Evolutionary conservation across 345 rosid genomes (phyloP), one percentile per base, ranked within the genome.

Genomic region (Pseudoturritis turrita): DNA sequence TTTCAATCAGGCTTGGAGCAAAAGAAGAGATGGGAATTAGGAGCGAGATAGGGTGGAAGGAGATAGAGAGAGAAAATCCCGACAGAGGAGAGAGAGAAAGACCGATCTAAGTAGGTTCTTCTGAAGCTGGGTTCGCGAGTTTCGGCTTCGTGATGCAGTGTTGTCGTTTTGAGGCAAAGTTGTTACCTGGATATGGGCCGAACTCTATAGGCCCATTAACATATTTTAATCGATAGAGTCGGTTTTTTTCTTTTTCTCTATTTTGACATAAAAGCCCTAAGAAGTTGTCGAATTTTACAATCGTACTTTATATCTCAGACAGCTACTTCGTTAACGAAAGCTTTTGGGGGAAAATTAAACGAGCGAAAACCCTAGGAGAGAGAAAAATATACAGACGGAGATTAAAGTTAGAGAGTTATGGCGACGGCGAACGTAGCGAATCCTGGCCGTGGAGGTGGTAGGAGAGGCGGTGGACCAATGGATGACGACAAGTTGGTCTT

Each of bases 401-500:
- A 39, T 13, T 14, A 0, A 5, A 68, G 18, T 2, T 5, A 23
- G 62, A 17, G 22, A 61, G 33, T 6, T 4, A 78, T 78, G 81
- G 81, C 77, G 54, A 36, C 77, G 52, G 71, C 74, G 35, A 44
- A 18, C 28, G 63, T 54, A 47, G 70, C 71, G 55, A 74, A 78
- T 78, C 53, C 78, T n/a, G 28, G 87, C 71, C 73, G 81, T 53
- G 82, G 41, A 72, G 81, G 55, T 65, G 86, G 73, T 18, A 77
- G 75, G 61, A 84, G 80, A 83, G 85, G 81, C 54, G 78, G 68
- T 6, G 67, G 75, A 58, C 26, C 45, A 29, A 79, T 77, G 52
- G 84, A 83, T 28, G 88, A 85, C 62, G 89, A 83, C 3, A 86
- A 84, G 81, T 47, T 91, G 66, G 88, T 84, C 19, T 91, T 91